A percentile compares a stretch with the other conserved stretches of the same genome.
Evolutionary conservation across 2,329 filamentous ascomycete species (phyloP).

Genomic region (Cladophialophora exuberans): DNA sequence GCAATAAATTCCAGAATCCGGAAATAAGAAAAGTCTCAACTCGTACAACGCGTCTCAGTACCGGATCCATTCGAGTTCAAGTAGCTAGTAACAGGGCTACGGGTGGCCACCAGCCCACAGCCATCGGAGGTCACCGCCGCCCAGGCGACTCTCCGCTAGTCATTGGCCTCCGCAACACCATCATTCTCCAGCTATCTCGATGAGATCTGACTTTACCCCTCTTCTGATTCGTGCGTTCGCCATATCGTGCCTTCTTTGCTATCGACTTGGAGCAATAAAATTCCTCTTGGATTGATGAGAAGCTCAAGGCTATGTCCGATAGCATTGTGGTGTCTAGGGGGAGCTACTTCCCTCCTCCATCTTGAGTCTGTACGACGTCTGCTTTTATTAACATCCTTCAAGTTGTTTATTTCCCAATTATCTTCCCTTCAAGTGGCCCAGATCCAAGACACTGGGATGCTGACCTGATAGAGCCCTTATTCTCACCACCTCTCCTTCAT

Average conservation of each 20-base stretch:
- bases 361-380: neutral
- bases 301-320: constrained; percentile 20
- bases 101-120: neutral
- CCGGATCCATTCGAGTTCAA: too few relatives aligned
- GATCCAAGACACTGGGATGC: constrained; percentile 15
- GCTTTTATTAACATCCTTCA: neutral
- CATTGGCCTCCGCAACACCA: neutral
- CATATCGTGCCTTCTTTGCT: constrained; percentile 3
- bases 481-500: neutral
- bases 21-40: too few relatives aligned
- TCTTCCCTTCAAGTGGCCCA: neutral
- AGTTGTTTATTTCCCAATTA: neutral
- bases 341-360: neutral
- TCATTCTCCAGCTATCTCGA: constrained; percentile 3
- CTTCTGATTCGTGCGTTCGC: constrained; percentile 25
- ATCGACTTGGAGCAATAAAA: constrained; percentile 15
- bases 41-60: too few relatives aligned
- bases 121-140: too few relatives aligned
- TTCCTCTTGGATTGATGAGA: constrained; percentile 20
- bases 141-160: too few relatives aligned
- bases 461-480: constrained; percentile 16
- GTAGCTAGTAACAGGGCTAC: too few relatives aligned
- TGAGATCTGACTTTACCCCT: neutral
- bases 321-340: constrained; percentile 4
- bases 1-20: too few relatives aligned